Evolutionary conservation across 208 protist genomes (phyloP).

Genomic region (Tritrichomonas foetus): DNA sequence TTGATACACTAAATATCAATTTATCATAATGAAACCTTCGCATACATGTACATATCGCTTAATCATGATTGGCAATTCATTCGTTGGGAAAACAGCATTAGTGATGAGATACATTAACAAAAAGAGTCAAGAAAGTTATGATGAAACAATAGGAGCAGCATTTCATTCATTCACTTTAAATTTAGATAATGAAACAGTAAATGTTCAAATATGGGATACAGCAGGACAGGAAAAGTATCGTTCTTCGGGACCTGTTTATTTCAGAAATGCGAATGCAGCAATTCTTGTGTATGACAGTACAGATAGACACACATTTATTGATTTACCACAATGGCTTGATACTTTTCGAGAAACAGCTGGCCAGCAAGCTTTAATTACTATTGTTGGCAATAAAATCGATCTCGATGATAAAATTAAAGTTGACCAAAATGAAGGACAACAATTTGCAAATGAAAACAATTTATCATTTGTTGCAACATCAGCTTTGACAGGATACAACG

Average conservation of each 20-base stretch:
- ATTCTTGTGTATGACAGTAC: conserved; percentile 57
- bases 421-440: background rate
- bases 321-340: conserved; percentile 21
- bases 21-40: too few relatives aligned
- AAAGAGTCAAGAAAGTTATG: background rate
- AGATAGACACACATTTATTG: background rate
- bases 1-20: too few relatives aligned
- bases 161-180: background rate
- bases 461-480: background rate
- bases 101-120: background rate
- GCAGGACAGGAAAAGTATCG: conserved; percentile 76
- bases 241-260: conserved; percentile 80
- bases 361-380: background rate
- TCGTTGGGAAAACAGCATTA: background rate
- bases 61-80: background rate
- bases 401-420: background rate
- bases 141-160: conserved; percentile 10
- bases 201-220: conserved; percentile 84
- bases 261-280: conserved; percentile 85
- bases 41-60: background rate
- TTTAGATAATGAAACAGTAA: conserved; percentile 54
- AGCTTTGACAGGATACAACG: background rate
- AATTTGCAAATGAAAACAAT: background rate
- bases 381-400: background rate
- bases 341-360: background rate